These are phyloP conservation scores for Mucor velutinosus DNA, from an alignment of 371 early-diverging fungal genomes.

Conservation along the genomic window DNA sequence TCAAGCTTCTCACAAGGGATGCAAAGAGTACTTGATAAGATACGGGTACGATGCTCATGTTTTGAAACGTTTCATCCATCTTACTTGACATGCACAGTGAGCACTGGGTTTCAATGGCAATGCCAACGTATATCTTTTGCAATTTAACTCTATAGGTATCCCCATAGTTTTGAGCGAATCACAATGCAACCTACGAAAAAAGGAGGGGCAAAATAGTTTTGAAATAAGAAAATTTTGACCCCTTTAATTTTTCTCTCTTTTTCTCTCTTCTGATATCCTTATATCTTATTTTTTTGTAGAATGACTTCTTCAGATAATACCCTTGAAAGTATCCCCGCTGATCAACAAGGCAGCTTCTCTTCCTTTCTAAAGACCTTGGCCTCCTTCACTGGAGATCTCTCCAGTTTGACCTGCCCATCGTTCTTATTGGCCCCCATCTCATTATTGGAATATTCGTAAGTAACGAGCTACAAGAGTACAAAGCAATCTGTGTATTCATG, in stretches of 20 bases:
- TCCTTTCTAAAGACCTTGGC: conserved; percentile 73
- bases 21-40: neutral
- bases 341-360: conserved; percentile 71
- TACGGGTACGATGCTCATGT: neutral
- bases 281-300: neutral
- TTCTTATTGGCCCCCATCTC: conserved; percentile 77
- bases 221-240: neutral
- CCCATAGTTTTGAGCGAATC: conserved; percentile 4
- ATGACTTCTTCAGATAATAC: conserved; percentile 41
- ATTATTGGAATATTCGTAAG: conserved; percentile 80
- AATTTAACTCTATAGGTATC: neutral
- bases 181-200: neutral
- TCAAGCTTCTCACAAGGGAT: neutral
- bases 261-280: conserved; percentile 9
- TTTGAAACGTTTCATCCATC: neutral
- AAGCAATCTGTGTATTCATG: neutral
- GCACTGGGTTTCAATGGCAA: neutral
- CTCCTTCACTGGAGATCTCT: conserved; percentile 82
- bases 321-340: conserved; percentile 62
- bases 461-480: neutral
- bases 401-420: conserved; percentile 77
- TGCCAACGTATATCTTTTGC: neutral
- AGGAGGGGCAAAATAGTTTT: conserved; percentile 5
- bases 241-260: conserved; percentile 6
- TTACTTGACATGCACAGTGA: neutral